phyloP scores from a whole-genome alignment of 345 rosid genomes.

The Eucalyptus erythrocorys region DNA sequence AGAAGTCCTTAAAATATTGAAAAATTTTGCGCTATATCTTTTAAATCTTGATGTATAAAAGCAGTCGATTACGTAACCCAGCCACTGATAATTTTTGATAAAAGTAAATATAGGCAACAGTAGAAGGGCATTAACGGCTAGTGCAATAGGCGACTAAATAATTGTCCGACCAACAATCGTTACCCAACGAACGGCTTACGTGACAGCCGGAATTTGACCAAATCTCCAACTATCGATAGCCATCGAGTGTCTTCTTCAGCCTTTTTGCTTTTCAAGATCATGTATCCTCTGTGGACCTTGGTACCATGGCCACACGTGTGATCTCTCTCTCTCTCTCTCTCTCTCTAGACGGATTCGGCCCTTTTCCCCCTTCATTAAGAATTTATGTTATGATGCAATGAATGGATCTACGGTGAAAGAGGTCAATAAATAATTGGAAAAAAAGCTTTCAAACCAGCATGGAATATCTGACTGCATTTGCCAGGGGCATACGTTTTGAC shows the following conservation, averaged over 20 bases:
- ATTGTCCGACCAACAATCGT: neutral
- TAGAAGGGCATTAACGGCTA: neutral
- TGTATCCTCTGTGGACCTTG: neutral
- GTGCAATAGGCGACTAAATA: neutral
- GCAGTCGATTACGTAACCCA: neutral
- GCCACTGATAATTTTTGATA: neutral
- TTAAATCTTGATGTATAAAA: neutral
- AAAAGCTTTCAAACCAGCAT: neutral
- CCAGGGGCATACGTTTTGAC: neutral
- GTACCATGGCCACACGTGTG: neutral
- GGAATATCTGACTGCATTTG: neutral
- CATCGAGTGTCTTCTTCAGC: neutral
- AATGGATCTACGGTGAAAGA: neutral
- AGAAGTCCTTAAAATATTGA: neutral
- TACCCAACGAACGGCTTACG: neutral
- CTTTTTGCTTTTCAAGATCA: neutral
- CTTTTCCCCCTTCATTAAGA: neutral
- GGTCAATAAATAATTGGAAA: neutral
- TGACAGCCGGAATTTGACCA: neutral
- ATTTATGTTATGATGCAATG: neutral
- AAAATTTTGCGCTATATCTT: neutral
- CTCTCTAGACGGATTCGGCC: neutral
- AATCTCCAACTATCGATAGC: neutral
- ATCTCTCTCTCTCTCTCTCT: neutral
- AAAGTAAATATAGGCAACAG: neutral